phyloP scores from a whole-genome alignment of 495 filamentous ascomycete species.

The Astrocystis sublimbata region DNA sequence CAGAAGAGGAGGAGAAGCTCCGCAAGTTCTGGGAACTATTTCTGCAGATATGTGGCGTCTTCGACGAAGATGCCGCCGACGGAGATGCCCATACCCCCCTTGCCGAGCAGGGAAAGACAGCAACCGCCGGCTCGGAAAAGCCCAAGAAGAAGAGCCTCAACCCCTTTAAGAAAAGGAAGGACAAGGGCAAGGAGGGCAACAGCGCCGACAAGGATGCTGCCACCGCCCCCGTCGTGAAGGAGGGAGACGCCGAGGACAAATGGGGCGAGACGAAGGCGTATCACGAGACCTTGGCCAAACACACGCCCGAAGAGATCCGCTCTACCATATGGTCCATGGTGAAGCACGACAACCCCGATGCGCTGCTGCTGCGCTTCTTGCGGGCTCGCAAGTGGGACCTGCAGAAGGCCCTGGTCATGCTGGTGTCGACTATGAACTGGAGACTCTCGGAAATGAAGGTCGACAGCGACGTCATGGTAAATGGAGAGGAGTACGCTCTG shows the following conservation, averaged over 20 bases:
- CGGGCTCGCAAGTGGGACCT: slow-evolving; percentile 96
- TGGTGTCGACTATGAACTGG: slow-evolving; percentile 94
- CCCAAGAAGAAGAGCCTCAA: slow-evolving; percentile 64
- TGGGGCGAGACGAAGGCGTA: slow-evolving; percentile 88
- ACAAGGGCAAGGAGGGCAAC: slow-evolving; percentile 53
- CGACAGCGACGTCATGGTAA: slow-evolving; percentile 78
- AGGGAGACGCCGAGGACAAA: slow-evolving; percentile 77
- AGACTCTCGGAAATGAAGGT: slow-evolving; percentile 77
- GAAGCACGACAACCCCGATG: slow-evolving; percentile 93
- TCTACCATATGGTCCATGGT: slow-evolving; percentile 91
- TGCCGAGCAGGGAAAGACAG: slow-evolving; percentile 24
- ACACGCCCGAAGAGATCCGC: slow-evolving; percentile 76
- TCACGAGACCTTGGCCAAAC: slow-evolving; percentile 71
- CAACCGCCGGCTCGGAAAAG: slow-evolving; percentile 53
- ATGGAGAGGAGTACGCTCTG: slow-evolving; percentile 70
- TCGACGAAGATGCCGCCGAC: slow-evolving; percentile 32
- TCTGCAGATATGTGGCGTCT: slow-evolving; percentile 78
- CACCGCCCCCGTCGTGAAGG: slow-evolving; percentile 39
- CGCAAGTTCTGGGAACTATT: slow-evolving; percentile 80
- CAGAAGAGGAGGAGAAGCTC: slow-evolving; percentile 85
- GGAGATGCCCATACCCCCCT: slow-evolving; percentile 25
- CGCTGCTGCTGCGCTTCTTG: slow-evolving; percentile 82
- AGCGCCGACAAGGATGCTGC: slow-evolving; percentile 47
- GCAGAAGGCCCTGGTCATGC: slow-evolving; percentile 89
- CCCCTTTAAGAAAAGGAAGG: slow-evolving; percentile 55